Evolutionary conservation across 306 rosid species (phyloP), one percentile per base, ranked within the genome.

Genomic region (Inga laurina): DNA sequence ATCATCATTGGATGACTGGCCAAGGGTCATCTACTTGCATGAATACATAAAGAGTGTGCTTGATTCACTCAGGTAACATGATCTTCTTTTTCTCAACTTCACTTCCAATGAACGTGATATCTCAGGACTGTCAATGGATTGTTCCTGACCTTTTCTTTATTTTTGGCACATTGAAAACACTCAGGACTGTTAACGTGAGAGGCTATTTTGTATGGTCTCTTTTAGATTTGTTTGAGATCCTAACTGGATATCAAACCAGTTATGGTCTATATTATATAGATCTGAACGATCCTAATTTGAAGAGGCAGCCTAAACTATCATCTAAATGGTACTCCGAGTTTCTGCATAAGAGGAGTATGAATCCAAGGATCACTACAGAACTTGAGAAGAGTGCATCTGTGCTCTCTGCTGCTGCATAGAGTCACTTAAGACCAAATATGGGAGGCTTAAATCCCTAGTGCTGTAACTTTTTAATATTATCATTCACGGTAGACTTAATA

Each of bases 171-270:
- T 10, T 78, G n/a, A 27, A 27, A 27, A 27, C 30, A 1, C 30
- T 27, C 30, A 27, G 30, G 30, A 27, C 30, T 27, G 30, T 27
- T 27, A 27, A 27, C 30, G 52, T 88, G 44, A 91, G 80, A 86
- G 97, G 95, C 1, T 93, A 93, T 80, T 90, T 94, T 56, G 73
- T 78, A 18, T 91, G 94, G 98, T 88, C 94, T 16, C 84, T 91
- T 45, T 12, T 91, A 82, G 97, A 93, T 70, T 52, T 49, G 4
- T 77, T 83, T 3, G 95, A 94, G 87, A 24, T 93, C 57, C 4
- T 91, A n/a, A 48, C 16, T 18, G 92, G 97, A 62, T 89, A 83
- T 76, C 74, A 75, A 44, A 6, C 49, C 1, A 71, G 90, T 11
- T 94, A 14, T 52, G 94, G 97, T 72, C 72, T 94, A 80, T 86